Percentiles rank a stretch among this genome's conserved stretches.
Conservation (phyloP, 306 rosid genomes). For the Cicer chorassanicum region DNA sequence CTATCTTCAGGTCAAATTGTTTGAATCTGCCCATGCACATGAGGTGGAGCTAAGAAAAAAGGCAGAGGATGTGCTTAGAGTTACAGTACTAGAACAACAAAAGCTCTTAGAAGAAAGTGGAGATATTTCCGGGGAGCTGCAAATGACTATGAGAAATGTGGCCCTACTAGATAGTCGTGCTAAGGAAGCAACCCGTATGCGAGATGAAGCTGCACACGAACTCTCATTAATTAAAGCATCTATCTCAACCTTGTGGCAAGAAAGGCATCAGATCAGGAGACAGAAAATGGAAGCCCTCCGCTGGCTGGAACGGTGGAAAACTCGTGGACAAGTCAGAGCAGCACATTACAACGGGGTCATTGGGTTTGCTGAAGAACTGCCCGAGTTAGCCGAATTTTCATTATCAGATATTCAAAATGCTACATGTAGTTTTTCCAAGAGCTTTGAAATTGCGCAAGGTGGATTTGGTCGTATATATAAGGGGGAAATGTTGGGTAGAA, state of each 20-base stretch:
- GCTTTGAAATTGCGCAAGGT: conserved; percentile 71
- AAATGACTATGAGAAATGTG: conserved; percentile 67
- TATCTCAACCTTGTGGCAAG: conserved; percentile 68
- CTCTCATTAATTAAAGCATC: conserved; percentile 69
- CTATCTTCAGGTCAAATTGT: conserved; percentile 57
- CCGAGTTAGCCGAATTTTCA: conserved; percentile 75
- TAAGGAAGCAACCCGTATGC: conserved; percentile 67
- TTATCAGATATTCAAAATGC: conserved; percentile 77
- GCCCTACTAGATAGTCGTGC: conserved; percentile 66
- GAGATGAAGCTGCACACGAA: conserved; percentile 67
- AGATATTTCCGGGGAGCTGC: conserved; percentile 52
- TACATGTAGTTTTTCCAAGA: conserved; percentile 80
- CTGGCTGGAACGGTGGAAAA: conserved; percentile 86
- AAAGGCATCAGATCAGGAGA: conserved; percentile 67
- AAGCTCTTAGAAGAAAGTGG: conserved; percentile 56
- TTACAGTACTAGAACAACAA: conserved; percentile 59
- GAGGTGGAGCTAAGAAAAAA: conserved; percentile 65
- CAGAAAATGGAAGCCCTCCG: conserved; percentile 75
- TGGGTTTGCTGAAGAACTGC: conserved; percentile 61
- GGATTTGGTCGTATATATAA: conserved; percentile 79
- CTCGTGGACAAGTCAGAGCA: conserved; percentile 61
- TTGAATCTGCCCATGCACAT: conserved; percentile 55
- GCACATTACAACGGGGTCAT: conserved; percentile 56
- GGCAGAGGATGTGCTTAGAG: conserved; percentile 62
- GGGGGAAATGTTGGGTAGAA: conserved; percentile 87